Conservation (phyloP, 1,139 yeast species). For the Hanseniaspora sp. region DNA sequence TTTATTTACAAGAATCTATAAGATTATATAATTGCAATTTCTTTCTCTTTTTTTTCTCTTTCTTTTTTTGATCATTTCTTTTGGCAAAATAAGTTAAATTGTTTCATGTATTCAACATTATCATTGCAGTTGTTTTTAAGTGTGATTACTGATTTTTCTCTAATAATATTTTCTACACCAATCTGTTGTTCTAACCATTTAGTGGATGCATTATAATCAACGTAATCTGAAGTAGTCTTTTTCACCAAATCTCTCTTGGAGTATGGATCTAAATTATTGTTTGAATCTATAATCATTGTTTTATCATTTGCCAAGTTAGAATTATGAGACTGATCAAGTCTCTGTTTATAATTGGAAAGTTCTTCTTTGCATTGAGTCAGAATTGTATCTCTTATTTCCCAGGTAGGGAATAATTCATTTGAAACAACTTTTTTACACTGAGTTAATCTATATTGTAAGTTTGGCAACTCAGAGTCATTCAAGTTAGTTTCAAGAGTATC, state of each 20-base stretch:
- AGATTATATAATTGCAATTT: not conserved
- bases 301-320: conserved; percentile 19
- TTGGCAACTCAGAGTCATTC: conserved; percentile 28
- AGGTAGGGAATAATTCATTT: conserved; percentile 33
- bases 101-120: conserved; percentile 23
- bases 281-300: conserved; percentile 17
- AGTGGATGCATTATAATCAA: conserved; percentile 26
- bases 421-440: conserved; percentile 30
- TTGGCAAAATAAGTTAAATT: conserved; percentile 21
- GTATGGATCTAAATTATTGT: conserved; percentile 38
- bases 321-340: conserved; percentile 25
- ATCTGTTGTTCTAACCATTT: conserved; percentile 34
- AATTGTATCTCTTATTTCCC: conserved; percentile 33
- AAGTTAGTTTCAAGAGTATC: conserved; percentile 35
- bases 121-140: conserved; percentile 33
- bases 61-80: too few relatives aligned
- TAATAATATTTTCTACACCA: conserved; percentile 34
- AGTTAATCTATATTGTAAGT: conserved; percentile 15
- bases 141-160: conserved; percentile 29
- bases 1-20: not conserved
- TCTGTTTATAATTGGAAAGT: conserved; percentile 25
- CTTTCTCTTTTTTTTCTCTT: not conserved
- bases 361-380: conserved; percentile 33
- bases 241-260: conserved; percentile 33
- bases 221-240: conserved; percentile 25